A percentile compares a stretch with the other conserved stretches of the same genome.
Evolutionary conservation across 2,329 filamentous ascomycete species (phyloP).

Genomic region (Colletotrichum higginsianum): DNA sequence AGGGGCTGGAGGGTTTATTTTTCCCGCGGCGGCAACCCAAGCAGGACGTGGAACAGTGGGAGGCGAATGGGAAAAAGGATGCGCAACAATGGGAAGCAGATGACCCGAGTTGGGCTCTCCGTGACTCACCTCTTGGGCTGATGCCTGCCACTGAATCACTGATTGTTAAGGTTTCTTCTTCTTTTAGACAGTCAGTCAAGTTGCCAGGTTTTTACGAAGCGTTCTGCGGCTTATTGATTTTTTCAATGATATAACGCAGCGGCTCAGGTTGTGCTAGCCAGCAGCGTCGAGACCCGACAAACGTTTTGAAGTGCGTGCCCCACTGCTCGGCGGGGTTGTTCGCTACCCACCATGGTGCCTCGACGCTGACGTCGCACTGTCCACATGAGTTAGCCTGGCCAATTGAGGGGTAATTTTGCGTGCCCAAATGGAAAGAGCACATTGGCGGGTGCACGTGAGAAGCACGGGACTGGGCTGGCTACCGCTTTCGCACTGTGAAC

Average conservation of each 20-base stretch:
- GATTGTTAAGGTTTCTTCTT: not conserved
- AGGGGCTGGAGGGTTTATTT: slow-evolving; percentile 39
- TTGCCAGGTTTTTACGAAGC: not conserved
- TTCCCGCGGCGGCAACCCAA: slow-evolving; percentile 7
- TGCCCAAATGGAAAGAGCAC: slow-evolving; percentile 7
- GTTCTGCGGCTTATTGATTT: slow-evolving; percentile 10
- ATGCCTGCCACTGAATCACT: slow-evolving; percentile 4
- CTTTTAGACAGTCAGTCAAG: not conserved
- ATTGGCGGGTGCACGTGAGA: slow-evolving; percentile 21
- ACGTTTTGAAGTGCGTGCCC: slow-evolving; percentile 25
- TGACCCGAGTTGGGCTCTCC: slow-evolving; percentile 3
- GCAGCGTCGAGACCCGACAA: slow-evolving; percentile 22
- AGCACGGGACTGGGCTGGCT: slow-evolving; percentile 8
- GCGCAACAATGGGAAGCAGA: not conserved
- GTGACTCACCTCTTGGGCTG: slow-evolving; percentile 30
- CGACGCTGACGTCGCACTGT: slow-evolving; percentile 31
- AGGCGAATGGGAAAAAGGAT: not conserved
- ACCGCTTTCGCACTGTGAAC: not conserved
- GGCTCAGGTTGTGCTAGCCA: slow-evolving; percentile 19
- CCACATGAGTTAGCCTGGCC: not conserved
- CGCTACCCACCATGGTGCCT: not conserved
- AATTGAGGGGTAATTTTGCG: slow-evolving; percentile 31
- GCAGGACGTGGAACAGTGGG: not conserved
- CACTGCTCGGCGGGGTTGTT: slow-evolving; percentile 26
- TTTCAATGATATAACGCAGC: slow-evolving; percentile 1